Evolutionary conservation across 2,329 filamentous ascomycete species (phyloP).

Genomic region (Monosporascus cannonballus): DNA sequence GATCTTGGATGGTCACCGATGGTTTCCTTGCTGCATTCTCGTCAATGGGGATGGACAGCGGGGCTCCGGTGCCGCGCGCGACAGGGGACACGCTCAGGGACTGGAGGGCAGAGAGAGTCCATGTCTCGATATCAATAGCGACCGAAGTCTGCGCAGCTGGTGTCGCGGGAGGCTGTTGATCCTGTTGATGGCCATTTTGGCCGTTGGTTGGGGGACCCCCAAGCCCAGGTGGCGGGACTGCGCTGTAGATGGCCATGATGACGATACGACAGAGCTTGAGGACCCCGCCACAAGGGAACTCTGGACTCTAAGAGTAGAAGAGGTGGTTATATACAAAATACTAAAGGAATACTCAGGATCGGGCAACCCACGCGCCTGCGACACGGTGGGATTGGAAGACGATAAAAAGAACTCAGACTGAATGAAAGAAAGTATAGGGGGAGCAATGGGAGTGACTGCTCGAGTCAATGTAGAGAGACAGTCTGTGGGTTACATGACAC

Average conservation of each 20-base stretch:
- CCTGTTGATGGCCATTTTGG: constrained; percentile 13
- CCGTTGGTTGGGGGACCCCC: constrained; percentile 13
- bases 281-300: no score
- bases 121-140: constrained; percentile 58
- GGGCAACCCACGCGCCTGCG: no score
- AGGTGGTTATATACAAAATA: no score
- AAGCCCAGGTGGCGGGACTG: constrained; percentile 44
- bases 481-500: constrained; percentile 10
- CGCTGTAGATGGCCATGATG: constrained; percentile 42
- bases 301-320: background rate
- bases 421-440: background rate
- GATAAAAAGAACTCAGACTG: no score
- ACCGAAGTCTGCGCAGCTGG: constrained; percentile 21
- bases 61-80: constrained; percentile 54
- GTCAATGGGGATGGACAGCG: constrained; percentile 73
- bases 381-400: no score
- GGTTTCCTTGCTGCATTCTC: constrained; percentile 32
- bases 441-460: background rate
- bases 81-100: constrained; percentile 48
- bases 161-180: constrained; percentile 11
- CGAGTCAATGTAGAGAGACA: background rate
- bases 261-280: no score
- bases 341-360: no score
- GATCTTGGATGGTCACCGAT: constrained; percentile 21
- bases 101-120: constrained; percentile 55